phyloP scores from a whole-genome alignment of 495 filamentous ascomycete genomes.

The Halenospora varia region DNA sequence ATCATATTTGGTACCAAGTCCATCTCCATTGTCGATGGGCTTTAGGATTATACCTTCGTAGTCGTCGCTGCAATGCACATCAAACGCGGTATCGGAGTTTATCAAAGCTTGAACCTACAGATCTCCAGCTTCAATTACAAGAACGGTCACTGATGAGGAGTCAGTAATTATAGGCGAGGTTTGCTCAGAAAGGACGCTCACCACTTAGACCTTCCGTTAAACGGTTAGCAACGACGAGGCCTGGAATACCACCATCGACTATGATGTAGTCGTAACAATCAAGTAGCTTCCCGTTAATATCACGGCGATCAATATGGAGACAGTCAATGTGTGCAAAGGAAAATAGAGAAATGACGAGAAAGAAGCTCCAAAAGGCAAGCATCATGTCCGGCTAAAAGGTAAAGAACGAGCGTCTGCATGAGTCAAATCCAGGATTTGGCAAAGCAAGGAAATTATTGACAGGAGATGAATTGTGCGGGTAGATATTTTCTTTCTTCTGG shows the following conservation, averaged over 20 bases:
- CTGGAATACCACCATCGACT: slow-evolving; percentile 31
- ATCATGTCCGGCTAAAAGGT: background rate
- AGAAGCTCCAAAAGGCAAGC: background rate
- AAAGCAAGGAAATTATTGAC: no score
- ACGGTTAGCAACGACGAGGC: slow-evolving; percentile 35
- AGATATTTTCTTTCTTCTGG: no score
- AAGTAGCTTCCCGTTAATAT: slow-evolving; percentile 2
- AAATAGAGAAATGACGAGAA: background rate
- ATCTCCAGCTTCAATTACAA: slow-evolving; percentile 39
- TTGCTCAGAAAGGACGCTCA: no score
- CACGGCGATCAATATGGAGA: background rate
- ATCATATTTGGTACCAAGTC: slow-evolving; percentile 19
- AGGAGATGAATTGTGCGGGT: no score
- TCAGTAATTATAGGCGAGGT: background rate
- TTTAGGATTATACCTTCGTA: slow-evolving; percentile 11
- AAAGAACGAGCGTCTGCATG: background rate
- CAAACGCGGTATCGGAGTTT: background rate
- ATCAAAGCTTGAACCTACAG: slow-evolving; percentile 18
- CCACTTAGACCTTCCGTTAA: slow-evolving; percentile 27
- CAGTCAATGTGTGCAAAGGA: background rate
- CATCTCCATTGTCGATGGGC: slow-evolving; percentile 10
- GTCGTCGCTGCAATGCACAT: background rate
- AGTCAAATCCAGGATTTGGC: background rate
- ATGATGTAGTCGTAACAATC: slow-evolving; percentile 8
- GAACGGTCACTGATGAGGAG: slow-evolving; percentile 32